Base-by-base conservation (phyloP, 306 rosid species). In the Fragaria ananassa region DNA sequence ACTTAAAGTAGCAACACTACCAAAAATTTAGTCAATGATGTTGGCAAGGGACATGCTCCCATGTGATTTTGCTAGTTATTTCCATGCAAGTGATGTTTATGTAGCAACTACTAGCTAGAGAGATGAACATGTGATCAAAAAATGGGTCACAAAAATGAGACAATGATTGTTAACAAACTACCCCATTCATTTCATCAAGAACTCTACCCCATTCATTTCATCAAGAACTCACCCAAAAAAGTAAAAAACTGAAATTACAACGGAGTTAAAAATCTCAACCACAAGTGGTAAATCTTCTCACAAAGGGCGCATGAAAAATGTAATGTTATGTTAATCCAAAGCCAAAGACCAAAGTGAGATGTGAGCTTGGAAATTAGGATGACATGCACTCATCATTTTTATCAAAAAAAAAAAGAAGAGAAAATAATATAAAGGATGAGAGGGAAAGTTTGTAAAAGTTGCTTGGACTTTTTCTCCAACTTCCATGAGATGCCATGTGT, bases 381-480 rank as follows among this genome's bases (percentile, higher is more conserved):
- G 51, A 39, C 71, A 67, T 67, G 71, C 71, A 41, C 18, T 41
- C 34, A 67, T 67, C 34, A 67, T 67, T 66, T 67, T 39, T 7
- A 5, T 35, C 17, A 29, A 29, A 62, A 62, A 6, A 27, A 27
- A 29, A 29, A 27, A 27, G 1, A 29, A 12, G 8, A n/a, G 4
- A 10, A 25, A 25, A 25, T 10, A 27, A 29, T 0, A 27, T 12
- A 31, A 61, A 61, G 17, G 12, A 41, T 6, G 29, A 17, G 35
- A 15, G 34, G 11, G 15, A 72, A 75, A 78, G 84, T 66, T 39
- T 0, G 58, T 17, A 81, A 88, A 89, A 85, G 87, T 80, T 68
- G n/a, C 47, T 64, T 80, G 81, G 78, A 86, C 76, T 79, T 89
- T 72, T 85, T 87, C 75, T 87, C 74, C 85, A 79, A 76, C 70